phyloP scores from a whole-genome alignment of 73 alveolate genomes.

The Breviolum minutum region DNA sequence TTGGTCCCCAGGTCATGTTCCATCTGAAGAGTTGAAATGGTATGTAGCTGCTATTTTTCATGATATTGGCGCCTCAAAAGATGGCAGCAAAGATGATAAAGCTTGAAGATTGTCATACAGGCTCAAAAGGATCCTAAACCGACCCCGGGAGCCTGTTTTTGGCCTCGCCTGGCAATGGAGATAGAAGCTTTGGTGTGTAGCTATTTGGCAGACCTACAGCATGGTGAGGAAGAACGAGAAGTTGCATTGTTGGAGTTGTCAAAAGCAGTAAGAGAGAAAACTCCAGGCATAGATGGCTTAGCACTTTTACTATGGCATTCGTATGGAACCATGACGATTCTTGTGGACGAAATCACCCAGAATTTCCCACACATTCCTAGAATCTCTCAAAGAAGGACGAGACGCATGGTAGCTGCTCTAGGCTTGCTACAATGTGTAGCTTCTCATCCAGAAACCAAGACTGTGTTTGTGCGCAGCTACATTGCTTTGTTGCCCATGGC shows the following conservation, averaged over 20 bases:
- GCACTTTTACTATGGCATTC: constrained; percentile 24
- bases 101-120: neutral
- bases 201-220: constrained; percentile 11
- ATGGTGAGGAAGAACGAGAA: neutral
- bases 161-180: no score
- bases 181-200: no score
- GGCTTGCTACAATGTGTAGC: constrained; percentile 99
- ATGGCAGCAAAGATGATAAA: no score
- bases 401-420: constrained; percentile 98
- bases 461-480: constrained; percentile 98
- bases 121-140: neutral
- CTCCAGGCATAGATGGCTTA: neutral
- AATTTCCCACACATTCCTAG: constrained; percentile 98
- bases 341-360: constrained; percentile 98
- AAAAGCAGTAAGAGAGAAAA: constrained; percentile 96
- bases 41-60: no score
- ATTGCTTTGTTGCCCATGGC: constrained; percentile 99
- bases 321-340: constrained; percentile 95
- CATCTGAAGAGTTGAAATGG: no score
- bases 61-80: no score
- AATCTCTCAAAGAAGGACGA: constrained; percentile 96
- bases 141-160: neutral
- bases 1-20: no score
- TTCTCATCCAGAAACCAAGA: constrained; percentile 98
- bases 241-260: constrained; percentile 13